These are phyloP conservation scores for Volvox carteri DNA, from an alignment of 163 green algal species.

Conservation along the genomic window DNA sequence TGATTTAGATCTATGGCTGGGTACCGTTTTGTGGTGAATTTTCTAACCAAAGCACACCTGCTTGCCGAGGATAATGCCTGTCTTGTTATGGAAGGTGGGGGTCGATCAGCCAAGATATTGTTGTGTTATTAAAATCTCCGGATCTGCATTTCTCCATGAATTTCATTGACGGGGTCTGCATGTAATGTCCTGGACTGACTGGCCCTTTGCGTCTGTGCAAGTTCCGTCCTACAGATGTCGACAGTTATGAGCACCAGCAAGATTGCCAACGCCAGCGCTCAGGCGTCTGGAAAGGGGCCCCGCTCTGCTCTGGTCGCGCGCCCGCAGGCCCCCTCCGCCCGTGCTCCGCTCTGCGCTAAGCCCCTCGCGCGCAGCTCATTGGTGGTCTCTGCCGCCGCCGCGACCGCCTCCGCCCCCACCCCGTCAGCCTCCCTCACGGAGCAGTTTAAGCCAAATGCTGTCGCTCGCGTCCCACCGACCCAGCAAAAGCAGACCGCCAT, in stretches of 20 bases:
- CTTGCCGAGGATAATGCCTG: no score
- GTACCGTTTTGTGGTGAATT: no score
- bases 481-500: slow-evolving; percentile 81
- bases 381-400: not conserved
- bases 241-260: slow-evolving; percentile 6
- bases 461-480: slow-evolving; percentile 40
- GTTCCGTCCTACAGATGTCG: slow-evolving; percentile 9
- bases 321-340: not conserved
- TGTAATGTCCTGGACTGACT: no score
- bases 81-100: no score
- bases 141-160: no score
- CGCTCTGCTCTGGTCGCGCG: slow-evolving; percentile 12
- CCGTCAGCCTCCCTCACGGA: slow-evolving; percentile 3
- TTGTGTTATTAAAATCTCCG: no score
- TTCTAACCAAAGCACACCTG: no score
- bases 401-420: slow-evolving; percentile 1
- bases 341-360: not conserved
- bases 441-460: slow-evolving; percentile 31
- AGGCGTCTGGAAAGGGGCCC: slow-evolving; percentile 15
- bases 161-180: no score
- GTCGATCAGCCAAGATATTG: no score
- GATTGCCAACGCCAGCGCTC: slow-evolving; percentile 1
- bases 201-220: no score
- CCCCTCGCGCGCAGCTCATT: not conserved
- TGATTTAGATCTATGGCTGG: no score